Evolutionary conservation across 345 rosid species (phyloP), one percentile per base, ranked within the genome.

Genomic region (Lepidium africanum): DNA sequence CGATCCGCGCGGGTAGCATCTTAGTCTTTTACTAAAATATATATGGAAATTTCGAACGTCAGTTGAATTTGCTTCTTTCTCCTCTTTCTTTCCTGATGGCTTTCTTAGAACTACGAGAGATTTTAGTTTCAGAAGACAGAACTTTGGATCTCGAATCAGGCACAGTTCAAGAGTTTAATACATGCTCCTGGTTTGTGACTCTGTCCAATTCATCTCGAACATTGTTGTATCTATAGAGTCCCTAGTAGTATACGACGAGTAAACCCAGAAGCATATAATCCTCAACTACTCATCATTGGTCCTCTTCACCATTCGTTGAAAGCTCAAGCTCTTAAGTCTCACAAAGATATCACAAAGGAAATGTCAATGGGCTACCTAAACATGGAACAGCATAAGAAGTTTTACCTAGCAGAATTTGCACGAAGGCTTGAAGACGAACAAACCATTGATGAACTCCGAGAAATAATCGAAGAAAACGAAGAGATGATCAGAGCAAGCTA

Each of bases 401-500:
- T 30, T 10, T 61, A 61, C 40, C 23, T 61, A 6, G 51, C 23
- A 3, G 51, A 8, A 16, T 62, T 62, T 5, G 9, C 54, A 15
- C 3, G 12, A 62, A 62, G 21, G 33, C 5, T 45, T 32, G 46
- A 0, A 30, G 68, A 35, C 19, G 1, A 21, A 3, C 21, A 48
- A 16, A 23, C 1, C 10, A 36, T 52, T 25, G 50, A 40, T 4
- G 23, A 3, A n/a, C 32, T 53, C 19, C 53, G 46, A 35, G n/a
- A 15, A 17, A 21, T 17, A 10, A 53, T 66, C 10, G 6, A 71
- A 43, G 56, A 52, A 32, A 21, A 61, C 0, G 69, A 70, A 62
- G 69, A 16, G 2, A 3, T 45, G 9, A 72, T 72, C 13, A 72
- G 76, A 6, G 71, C 59, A 48, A 56, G 71, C 59, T 72, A 72